Percentiles rank a stretch among this genome's conserved stretches.
Evolutionary conservation across 1,284 basidiomycete genomes (phyloP).

Genomic region (Irpex sp.): DNA sequence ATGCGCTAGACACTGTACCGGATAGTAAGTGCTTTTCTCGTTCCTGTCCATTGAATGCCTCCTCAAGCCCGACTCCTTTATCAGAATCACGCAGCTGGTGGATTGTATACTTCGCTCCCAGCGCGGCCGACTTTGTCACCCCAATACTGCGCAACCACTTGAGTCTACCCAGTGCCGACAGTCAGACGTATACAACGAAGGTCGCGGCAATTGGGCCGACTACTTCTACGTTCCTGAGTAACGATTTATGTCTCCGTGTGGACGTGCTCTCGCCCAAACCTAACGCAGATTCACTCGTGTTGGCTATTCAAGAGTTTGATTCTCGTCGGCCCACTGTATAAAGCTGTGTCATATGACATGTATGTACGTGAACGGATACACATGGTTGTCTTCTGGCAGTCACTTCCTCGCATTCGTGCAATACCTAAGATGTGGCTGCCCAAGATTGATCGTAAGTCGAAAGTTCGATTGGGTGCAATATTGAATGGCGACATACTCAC

Average conservation of each 20-base stretch:
- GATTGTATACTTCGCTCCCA: conserved; percentile 77
- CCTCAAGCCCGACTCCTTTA: not conserved
- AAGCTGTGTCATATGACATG: not conserved
- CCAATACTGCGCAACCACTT: conserved; percentile 51
- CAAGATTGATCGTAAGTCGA: no score
- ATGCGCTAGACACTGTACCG: conserved; percentile 28
- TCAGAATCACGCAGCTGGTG: conserved; percentile 41
- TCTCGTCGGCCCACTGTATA: not conserved
- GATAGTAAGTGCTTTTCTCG: not conserved
- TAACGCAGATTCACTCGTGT: conserved; percentile 46
- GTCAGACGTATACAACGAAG: not conserved
- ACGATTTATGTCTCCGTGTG: conserved; percentile 44
- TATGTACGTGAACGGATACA: not conserved
- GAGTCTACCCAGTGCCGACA: conserved; percentile 16
- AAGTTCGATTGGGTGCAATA: no score
- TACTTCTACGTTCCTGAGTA: conserved; percentile 48
- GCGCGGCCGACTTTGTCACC: conserved; percentile 54
- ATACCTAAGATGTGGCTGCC: no score
- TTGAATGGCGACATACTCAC: no score
- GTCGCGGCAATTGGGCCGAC: conserved; percentile 69
- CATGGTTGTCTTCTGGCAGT: not conserved
- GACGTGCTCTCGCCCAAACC: conserved; percentile 55
- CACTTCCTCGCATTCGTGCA: not conserved
- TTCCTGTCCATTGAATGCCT: not conserved
- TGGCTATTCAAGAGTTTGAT: conserved; percentile 30